A percentile compares a stretch with the other conserved stretches of the same genome.
These are phyloP conservation scores for Malania oleifera DNA, from an alignment of 164 flowering plant species.

Conservation along the genomic window DNA sequence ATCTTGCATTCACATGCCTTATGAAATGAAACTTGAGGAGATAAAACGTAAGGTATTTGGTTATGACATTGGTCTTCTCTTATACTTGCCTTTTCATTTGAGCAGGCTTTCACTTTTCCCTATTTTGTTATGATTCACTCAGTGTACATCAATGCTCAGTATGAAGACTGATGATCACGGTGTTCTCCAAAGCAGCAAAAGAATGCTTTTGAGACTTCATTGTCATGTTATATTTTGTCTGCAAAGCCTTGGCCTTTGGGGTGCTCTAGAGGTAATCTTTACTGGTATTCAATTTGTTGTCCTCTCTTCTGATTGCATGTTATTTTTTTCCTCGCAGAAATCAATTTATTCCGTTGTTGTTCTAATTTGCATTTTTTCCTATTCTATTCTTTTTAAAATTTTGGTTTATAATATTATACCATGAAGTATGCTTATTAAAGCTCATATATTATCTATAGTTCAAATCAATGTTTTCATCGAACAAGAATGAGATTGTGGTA, in stretches of 20 bases:
- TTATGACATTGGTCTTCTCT: background rate
- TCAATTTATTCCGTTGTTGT: too few species aligned
- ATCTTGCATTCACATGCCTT: slow-evolving; percentile 21
- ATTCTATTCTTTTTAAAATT: too few species aligned
- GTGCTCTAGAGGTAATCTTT: slow-evolving; percentile 58
- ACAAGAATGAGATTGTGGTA: too few species aligned
- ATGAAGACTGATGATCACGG: slow-evolving; percentile 27
- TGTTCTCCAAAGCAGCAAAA: slow-evolving; percentile 33
- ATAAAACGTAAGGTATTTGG: slow-evolving; percentile 60
- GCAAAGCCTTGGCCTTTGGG: slow-evolving; percentile 78
- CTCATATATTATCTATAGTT: too few species aligned
- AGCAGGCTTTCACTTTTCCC: slow-evolving; percentile 11
- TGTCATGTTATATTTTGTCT: slow-evolving; percentile 53
- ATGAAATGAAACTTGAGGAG: slow-evolving; percentile 43
- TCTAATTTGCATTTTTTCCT: too few species aligned
- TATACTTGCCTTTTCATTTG: background rate
- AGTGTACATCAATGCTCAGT: slow-evolving; percentile 49
- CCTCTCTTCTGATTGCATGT: background rate
- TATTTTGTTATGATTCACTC: slow-evolving; percentile 15
- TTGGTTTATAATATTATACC: too few species aligned
- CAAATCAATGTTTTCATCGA: too few species aligned
- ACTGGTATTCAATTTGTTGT: background rate
- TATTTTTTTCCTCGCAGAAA: slow-evolving; percentile 5
- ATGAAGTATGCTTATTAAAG: too few species aligned
- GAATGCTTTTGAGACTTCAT: slow-evolving; percentile 51